Base-by-base conservation (phyloP, 352 stramenopile genomes). In the Globisporangium alternatum region DNA sequence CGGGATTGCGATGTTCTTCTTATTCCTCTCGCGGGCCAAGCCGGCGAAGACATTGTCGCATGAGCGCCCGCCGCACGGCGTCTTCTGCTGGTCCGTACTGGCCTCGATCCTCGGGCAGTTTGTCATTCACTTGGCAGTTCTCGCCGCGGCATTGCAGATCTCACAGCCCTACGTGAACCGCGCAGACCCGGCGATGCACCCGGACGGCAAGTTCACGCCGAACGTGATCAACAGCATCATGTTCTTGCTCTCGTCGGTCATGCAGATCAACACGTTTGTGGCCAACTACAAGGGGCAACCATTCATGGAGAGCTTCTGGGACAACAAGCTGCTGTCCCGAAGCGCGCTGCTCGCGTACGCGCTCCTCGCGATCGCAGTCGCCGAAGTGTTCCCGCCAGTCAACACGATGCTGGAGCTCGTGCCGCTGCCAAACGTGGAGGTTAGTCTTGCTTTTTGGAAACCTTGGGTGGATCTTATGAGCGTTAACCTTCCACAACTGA, bases 161-260 rank as follows among this genome's bases (percentile, higher is more conserved):
- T 66, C 82, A 9, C 70, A 90, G 49, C 81, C 83, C n/a, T 77
- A 88, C 43, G 76, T 83, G n/a, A 91, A 89, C 62, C 71, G 69
- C 25, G 56, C 59, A 47, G 79, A 89, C 28, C 80, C 95, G 10
- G 56, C 71, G 31, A 82, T 84, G 77, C 77, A 86, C 51, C 77
- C 77, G 3, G 75, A 83, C 43, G 91, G 86, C 43, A 81, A 90
- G 22, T 99, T 99, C 76, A 81, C 80, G 52, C 95, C 97, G 1
- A 98, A 98, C 60, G 81, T 96, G 0, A 76, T 99, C 57, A 99
- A 99, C 73, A 96, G 86, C 6, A 88, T 95, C 48, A 92, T 98
- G 52, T 99, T 98, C 74, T 64, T 99, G 25, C 49, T 99, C 15
- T 97, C 80, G 37, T 71, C 84, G 2, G 61, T 96, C 49, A 81